Evolutionary conservation across 805 yeast genomes (phyloP).

Genomic region (Blastobotrys attinorum): DNA sequence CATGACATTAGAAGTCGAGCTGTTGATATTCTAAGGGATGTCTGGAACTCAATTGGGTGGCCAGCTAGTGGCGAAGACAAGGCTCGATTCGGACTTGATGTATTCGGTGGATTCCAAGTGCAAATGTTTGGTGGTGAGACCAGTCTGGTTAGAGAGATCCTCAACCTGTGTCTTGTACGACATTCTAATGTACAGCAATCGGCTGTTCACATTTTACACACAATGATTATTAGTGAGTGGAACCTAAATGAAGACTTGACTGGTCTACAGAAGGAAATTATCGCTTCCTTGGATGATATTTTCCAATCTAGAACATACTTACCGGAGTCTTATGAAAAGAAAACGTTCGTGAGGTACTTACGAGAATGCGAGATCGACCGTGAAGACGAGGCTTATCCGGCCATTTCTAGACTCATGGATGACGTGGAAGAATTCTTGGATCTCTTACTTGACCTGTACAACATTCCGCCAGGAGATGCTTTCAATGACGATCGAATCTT

Average conservation of each 20-base stretch:
- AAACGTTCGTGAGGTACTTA: slow-evolving; percentile 43
- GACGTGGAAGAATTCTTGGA: slow-evolving; percentile 45
- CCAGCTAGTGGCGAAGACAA: slow-evolving; percentile 47
- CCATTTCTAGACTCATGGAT: slow-evolving; percentile 43
- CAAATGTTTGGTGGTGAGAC: slow-evolving; percentile 47
- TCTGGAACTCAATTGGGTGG: slow-evolving; percentile 75
- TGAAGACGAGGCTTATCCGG: slow-evolving; percentile 56
- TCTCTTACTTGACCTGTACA: slow-evolving; percentile 56
- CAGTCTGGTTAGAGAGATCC: slow-evolving; percentile 53
- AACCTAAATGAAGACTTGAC: slow-evolving; percentile 47
- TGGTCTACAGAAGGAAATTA: slow-evolving; percentile 56
- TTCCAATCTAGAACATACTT: slow-evolving; percentile 50
- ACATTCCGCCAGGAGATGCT: slow-evolving; percentile 74
- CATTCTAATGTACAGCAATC: slow-evolving; percentile 51
- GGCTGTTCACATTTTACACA: slow-evolving; percentile 63
- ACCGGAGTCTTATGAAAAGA: slow-evolving; percentile 50
- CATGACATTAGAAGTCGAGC: slow-evolving; percentile 56
- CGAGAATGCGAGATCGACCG: slow-evolving; percentile 47
- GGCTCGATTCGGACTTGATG: slow-evolving; percentile 49
- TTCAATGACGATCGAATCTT: slow-evolving; percentile 83
- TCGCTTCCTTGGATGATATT: slow-evolving; percentile 55
- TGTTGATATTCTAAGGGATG: slow-evolving; percentile 44
- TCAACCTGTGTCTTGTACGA: slow-evolving; percentile 62
- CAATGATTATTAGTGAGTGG: slow-evolving; percentile 61
- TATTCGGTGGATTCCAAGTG: slow-evolving; percentile 65